A percentile compares a stretch with the other conserved stretches of the same genome.
These are phyloP conservation scores for Mucor plumbeus DNA, from an alignment of 371 early-diverging fungal species.

Conservation along the genomic window DNA sequence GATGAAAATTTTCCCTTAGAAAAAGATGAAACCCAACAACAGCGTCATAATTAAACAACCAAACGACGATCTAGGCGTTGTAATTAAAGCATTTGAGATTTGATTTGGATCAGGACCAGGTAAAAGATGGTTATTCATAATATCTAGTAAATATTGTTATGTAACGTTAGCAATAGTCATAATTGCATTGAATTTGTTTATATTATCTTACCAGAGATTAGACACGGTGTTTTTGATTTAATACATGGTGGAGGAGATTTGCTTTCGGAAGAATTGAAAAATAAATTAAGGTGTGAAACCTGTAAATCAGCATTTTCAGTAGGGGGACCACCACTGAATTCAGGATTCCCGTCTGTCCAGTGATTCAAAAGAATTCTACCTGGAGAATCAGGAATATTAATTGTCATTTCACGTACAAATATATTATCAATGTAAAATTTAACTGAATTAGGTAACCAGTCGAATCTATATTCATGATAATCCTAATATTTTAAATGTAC, in stretches of 20 bases:
- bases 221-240: slow-evolving; percentile 26
- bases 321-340: slow-evolving; percentile 43
- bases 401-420: slow-evolving; percentile 30
- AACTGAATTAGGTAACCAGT: slow-evolving; percentile 43
- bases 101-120: slow-evolving; percentile 14
- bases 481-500: slow-evolving; percentile 21
- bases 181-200: neutral
- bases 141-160: slow-evolving; percentile 18
- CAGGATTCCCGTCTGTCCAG: slow-evolving; percentile 55
- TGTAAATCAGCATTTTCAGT: slow-evolving; percentile 28
- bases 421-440: slow-evolving; percentile 42
- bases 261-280: slow-evolving; percentile 45
- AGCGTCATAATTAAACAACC: slow-evolving; percentile 1
- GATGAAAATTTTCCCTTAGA: neutral
- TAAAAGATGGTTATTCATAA: slow-evolving; percentile 26
- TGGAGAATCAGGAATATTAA: slow-evolving; percentile 39
- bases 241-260: slow-evolving; percentile 4
- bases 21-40: neutral
- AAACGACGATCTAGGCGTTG: slow-evolving; percentile 3
- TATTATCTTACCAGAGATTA: slow-evolving; percentile 25
- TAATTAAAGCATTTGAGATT: neutral
- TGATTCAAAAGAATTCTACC: slow-evolving; percentile 48
- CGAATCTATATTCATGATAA: slow-evolving; percentile 53
- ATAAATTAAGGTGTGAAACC: slow-evolving; percentile 43
- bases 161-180: neutral